Evolutionary conservation across 2,329 filamentous ascomycete genomes (phyloP).

Genomic region (Cladosporium sp.): DNA sequence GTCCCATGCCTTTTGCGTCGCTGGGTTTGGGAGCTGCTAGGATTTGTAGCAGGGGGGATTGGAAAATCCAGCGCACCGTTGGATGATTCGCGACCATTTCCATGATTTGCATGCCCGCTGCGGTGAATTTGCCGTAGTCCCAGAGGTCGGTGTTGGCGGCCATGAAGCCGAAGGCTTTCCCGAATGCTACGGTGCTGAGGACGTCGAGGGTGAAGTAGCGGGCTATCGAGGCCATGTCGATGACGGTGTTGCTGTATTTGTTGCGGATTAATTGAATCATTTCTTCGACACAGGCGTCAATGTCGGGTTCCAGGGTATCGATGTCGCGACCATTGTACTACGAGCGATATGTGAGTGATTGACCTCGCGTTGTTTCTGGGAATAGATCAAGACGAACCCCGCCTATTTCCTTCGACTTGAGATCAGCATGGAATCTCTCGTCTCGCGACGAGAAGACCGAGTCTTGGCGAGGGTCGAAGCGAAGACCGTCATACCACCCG

Average conservation of each 20-base stretch:
- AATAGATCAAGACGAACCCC: constrained; percentile 36
- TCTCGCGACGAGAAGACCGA: constrained; percentile 52
- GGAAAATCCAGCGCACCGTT: constrained; percentile 21
- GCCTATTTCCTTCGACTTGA: constrained; percentile 48
- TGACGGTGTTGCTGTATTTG: constrained; percentile 43
- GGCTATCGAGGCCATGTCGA: constrained; percentile 46
- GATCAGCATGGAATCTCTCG: constrained; percentile 42
- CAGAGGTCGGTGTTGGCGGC: constrained; percentile 43
- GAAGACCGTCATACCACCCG: constrained; percentile 46
- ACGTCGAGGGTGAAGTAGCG: constrained; percentile 55
- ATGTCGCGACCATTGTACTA: constrained; percentile 56
- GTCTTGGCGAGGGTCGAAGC: constrained; percentile 51
- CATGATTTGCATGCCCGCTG: constrained; percentile 19
- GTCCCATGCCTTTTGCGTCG: constrained; percentile 25
- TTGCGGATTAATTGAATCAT: constrained; percentile 45
- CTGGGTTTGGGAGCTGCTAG: constrained; percentile 24
- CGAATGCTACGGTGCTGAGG: constrained; percentile 51
- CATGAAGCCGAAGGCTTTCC: constrained; percentile 49
- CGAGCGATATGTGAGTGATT: not conserved
- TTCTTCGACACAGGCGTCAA: constrained; percentile 46
- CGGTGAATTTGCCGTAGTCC: constrained; percentile 21
- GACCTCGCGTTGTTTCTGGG: constrained; percentile 1
- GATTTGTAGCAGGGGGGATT: constrained; percentile 19
- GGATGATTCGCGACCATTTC: constrained; percentile 23
- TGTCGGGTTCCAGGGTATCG: constrained; percentile 43